Conservation (phyloP, 352 stramenopile genomes). For the Pythium monospermum region DNA sequence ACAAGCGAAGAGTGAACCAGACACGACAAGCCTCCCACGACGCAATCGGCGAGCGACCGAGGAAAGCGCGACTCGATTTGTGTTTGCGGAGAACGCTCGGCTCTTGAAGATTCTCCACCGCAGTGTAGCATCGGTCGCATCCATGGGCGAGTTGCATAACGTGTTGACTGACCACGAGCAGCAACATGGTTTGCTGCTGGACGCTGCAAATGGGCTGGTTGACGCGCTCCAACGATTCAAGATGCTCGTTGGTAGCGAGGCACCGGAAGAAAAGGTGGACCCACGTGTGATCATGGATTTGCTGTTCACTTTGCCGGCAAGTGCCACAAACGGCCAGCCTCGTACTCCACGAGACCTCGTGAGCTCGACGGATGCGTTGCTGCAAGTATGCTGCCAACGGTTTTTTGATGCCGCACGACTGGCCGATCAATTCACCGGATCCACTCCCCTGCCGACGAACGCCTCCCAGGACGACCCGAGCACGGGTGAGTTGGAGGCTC, state of each 20-base stretch:
- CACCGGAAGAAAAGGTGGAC: too few relatives aligned
- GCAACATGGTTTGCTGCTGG: conserved; percentile 3
- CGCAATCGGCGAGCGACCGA: not conserved
- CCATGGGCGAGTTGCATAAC: conserved; percentile 38
- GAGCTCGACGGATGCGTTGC: conserved; percentile 28
- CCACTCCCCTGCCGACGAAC: conserved; percentile 41
- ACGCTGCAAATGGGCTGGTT: not conserved
- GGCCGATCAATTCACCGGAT: too few relatives aligned
- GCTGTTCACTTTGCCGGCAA: too few relatives aligned
- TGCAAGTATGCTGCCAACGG: conserved; percentile 41
- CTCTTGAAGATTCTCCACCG: conserved; percentile 66
- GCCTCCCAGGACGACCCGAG: too few relatives aligned
- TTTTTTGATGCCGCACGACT: conserved; percentile 72
- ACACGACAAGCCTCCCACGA: not conserved
- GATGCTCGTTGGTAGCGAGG: too few relatives aligned
- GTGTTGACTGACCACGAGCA: conserved; percentile 46
- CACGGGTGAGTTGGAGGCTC: too few relatives aligned
- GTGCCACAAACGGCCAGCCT: too few relatives aligned
- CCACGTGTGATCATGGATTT: too few relatives aligned
- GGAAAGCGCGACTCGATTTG: conserved; percentile 21
- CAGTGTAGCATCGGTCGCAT: conserved; percentile 56
- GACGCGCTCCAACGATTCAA: not conserved
- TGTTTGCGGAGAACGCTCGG: conserved; percentile 71
- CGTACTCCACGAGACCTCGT: too few relatives aligned
- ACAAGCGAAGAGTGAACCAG: not conserved